Evolutionary conservation across 2,329 filamentous ascomycete genomes (phyloP).

Genomic region (Paramyrothecium sp.): DNA sequence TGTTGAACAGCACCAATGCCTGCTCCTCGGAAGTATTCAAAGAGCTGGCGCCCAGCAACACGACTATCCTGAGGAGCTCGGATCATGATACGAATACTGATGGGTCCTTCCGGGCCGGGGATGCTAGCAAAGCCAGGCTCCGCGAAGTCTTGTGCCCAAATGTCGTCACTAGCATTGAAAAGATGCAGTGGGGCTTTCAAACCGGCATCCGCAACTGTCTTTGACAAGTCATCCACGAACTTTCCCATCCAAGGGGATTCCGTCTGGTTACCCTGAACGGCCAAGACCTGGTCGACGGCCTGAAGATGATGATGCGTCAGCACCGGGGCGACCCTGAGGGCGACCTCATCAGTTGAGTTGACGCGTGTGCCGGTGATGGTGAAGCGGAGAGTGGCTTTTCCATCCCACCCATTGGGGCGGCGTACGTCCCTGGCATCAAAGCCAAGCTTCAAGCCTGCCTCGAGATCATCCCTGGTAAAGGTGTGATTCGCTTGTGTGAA

Average conservation of each 20-base stretch:
- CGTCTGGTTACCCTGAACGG: constrained; percentile 6
- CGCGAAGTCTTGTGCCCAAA: constrained; percentile 37
- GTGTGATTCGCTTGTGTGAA: constrained; percentile 18
- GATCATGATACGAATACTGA: constrained; percentile 30
- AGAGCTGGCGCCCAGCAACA: constrained; percentile 25
- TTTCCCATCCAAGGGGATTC: constrained; percentile 2
- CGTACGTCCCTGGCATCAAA: constrained; percentile 31
- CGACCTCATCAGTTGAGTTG: constrained; percentile 21
- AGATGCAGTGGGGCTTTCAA: constrained; percentile 15
- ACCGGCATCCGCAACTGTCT: constrained; percentile 8
- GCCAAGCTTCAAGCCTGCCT: constrained; percentile 28
- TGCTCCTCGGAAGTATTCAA: constrained; percentile 24
- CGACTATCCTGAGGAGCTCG: constrained; percentile 24
- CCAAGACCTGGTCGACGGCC: constrained; percentile 21
- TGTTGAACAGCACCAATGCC: constrained; percentile 30
- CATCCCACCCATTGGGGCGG: constrained; percentile 23
- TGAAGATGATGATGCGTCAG: constrained; percentile 35
- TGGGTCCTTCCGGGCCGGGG: constrained; percentile 30
- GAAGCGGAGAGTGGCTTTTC: constrained; percentile 23
- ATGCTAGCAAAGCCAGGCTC: constrained; percentile 36
- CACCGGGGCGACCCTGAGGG: constrained; percentile 33
- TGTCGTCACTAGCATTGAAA: constrained; percentile 23
- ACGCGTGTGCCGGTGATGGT: constrained; percentile 18
- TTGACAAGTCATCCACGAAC: constrained; percentile 18
- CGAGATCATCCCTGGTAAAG: constrained; percentile 25